Evolutionary conservation across 176 grass and related monocot genomes (phyloP).

Genomic region (Guadua angustifolia): DNA sequence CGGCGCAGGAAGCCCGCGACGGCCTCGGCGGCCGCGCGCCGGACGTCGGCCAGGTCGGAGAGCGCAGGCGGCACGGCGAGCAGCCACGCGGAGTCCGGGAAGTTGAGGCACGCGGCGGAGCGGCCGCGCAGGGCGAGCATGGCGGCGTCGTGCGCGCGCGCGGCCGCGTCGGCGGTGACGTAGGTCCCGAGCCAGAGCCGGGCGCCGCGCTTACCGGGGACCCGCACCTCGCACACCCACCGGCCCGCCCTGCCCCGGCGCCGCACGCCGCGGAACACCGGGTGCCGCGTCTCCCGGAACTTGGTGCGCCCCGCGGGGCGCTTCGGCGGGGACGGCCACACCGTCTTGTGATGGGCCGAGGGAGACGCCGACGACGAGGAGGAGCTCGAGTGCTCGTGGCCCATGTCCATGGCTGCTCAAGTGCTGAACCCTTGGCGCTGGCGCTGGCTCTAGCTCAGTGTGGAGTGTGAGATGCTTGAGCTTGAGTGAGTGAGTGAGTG

Average conservation of each 20-base stretch:
- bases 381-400: conserved; percentile 10
- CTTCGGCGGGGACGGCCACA: conserved; percentile 53
- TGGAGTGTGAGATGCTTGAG: conserved; percentile 1
- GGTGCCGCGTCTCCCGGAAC: conserved; percentile 86
- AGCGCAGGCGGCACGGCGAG: conserved; percentile 41
- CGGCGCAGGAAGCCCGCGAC: conserved; percentile 42
- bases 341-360: not conserved
- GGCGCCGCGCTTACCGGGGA: conserved; percentile 54
- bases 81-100: conserved; percentile 63
- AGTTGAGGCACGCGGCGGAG: conserved; percentile 54
- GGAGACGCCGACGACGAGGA: conserved; percentile 4
- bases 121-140: conserved; percentile 49
- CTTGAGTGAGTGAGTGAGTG: not conserved
- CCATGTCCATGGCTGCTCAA: conserved; percentile 35
- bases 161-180: conserved; percentile 61
- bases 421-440: too few species aligned
- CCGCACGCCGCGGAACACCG: conserved; percentile 78
- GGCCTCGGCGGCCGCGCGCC: conserved; percentile 46
- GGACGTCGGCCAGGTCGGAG: conserved; percentile 43
- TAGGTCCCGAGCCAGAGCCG: conserved; percentile 85
- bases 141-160: conserved; percentile 70
- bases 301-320: conserved; percentile 72
- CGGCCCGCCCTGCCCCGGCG: conserved; percentile 44
- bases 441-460: not conserved
- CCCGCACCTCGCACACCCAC: conserved; percentile 87